These are phyloP conservation scores for Actinomucor elegans DNA, from an alignment of 371 early-diverging fungal genomes.

Conservation along the genomic window DNA sequence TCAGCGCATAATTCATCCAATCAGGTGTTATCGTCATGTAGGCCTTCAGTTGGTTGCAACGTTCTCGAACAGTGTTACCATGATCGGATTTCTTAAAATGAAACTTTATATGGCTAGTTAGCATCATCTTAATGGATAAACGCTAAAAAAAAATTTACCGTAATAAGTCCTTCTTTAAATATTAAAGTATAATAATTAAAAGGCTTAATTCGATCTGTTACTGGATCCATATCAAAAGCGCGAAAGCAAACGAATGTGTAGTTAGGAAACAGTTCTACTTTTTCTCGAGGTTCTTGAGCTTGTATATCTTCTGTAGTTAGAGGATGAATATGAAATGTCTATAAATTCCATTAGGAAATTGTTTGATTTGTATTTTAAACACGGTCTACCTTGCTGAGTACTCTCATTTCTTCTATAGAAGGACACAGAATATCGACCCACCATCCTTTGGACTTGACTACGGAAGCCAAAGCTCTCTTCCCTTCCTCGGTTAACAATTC, in stretches of 20 bases:
- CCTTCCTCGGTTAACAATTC: constrained; percentile 35
- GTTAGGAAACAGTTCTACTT: constrained; percentile 69
- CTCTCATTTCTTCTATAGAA: constrained; percentile 77
- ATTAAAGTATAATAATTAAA: constrained; percentile 85
- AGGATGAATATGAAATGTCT: constrained; percentile 75
- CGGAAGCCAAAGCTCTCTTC: constrained; percentile 32
- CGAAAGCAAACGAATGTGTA: constrained; percentile 74
- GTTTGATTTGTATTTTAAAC: too few relatives aligned
- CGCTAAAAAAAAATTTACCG: constrained; percentile 35
- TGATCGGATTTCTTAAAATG: constrained; percentile 38
- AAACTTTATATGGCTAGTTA: constrained; percentile 20
- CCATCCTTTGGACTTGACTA: constrained; percentile 64
- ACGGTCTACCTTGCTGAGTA: constrained; percentile 67
- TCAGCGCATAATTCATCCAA: constrained; percentile 82
- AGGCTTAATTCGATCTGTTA: constrained; percentile 50
- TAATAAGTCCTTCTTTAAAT: constrained; percentile 58
- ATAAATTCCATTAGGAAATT: background rate
- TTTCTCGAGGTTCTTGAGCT: constrained; percentile 76
- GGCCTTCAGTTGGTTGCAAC: constrained; percentile 39
- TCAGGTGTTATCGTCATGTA: constrained; percentile 53
- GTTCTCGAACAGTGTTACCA: constrained; percentile 30
- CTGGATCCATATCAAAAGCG: constrained; percentile 63
- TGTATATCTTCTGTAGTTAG: constrained; percentile 92
- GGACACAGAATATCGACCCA: constrained; percentile 88
- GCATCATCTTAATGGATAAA: too few relatives aligned